Conservation (phyloP, 2,329 filamentous ascomycete species). For the Colletotrichum gloeosporioides region DNA sequence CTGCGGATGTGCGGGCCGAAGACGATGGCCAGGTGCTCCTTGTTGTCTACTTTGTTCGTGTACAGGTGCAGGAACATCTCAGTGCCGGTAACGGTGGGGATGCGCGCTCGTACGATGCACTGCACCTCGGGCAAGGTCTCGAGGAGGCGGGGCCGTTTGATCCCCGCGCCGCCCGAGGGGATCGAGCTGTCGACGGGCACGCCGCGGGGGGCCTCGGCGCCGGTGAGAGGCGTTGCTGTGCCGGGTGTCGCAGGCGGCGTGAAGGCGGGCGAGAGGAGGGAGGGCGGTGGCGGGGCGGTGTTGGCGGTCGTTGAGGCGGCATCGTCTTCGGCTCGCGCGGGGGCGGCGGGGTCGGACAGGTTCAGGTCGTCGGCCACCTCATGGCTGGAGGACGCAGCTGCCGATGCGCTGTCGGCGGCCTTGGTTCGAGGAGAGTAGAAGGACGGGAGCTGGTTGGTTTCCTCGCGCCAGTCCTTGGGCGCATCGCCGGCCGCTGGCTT, state of each 20-base stretch:
- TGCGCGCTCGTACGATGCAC: slow-evolving; percentile 92
- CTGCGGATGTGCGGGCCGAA: slow-evolving; percentile 88
- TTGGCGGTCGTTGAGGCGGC: slow-evolving; percentile 14
- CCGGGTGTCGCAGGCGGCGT: slow-evolving; percentile 73
- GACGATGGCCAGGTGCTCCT: slow-evolving; percentile 96
- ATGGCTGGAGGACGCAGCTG: slow-evolving; percentile 20
- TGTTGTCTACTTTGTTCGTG: slow-evolving; percentile 89
- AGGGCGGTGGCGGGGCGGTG: slow-evolving; percentile 55
- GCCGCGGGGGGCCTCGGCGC: slow-evolving; percentile 48
- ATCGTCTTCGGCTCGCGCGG: slow-evolving; percentile 9
- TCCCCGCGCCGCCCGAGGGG: slow-evolving; percentile 63
- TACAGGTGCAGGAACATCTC: slow-evolving; percentile 99
- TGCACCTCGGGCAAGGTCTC: slow-evolving; percentile 82
- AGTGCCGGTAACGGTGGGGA: slow-evolving; percentile 87
- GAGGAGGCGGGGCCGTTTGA: slow-evolving; percentile 74
- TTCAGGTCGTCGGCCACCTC: slow-evolving; percentile 14
- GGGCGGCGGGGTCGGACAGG: slow-evolving; percentile 18
- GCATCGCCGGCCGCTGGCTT: slow-evolving; percentile 20
- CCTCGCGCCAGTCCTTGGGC: slow-evolving; percentile 31
- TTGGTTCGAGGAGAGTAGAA: slow-evolving; percentile 51
- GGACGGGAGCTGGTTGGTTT: slow-evolving; percentile 45
- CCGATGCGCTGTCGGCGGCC: slow-evolving; percentile 22
- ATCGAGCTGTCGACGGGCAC: slow-evolving; percentile 66
- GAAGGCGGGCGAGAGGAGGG: slow-evolving; percentile 86
- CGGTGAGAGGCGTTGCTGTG: slow-evolving; percentile 53